These are phyloP conservation scores for Paramecium pentaurelia DNA, from an alignment of 73 alveolate genomes.

Conservation along the genomic window DNA sequence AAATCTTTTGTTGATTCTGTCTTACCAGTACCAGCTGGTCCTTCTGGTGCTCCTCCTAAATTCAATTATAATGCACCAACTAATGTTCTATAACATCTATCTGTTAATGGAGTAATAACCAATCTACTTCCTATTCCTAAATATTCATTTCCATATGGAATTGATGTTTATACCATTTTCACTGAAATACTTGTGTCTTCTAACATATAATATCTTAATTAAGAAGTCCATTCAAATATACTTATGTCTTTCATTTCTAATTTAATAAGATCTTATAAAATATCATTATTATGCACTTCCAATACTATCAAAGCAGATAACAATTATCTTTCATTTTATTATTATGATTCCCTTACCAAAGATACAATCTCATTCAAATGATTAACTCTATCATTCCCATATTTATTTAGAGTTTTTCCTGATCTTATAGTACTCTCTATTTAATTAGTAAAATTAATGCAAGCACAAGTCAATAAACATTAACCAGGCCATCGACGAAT, in stretches of 20 bases:
- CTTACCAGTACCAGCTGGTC: slow-evolving; percentile 99
- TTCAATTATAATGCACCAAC: slow-evolving; percentile 95
- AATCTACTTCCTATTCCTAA: slow-evolving; percentile 86
- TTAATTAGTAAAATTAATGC: slow-evolving; percentile 73
- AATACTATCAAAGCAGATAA: slow-evolving; percentile 94
- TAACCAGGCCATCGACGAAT: slow-evolving; percentile 64
- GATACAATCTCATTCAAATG: slow-evolving; percentile 87
- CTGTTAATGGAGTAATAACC: slow-evolving; percentile 97
- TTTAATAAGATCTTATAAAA: slow-evolving; percentile 64
- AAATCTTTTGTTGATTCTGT: slow-evolving; percentile 97
- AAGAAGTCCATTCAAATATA: slow-evolving; percentile 95
- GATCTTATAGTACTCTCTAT: slow-evolving; percentile 73
- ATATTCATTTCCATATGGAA: slow-evolving; percentile 89
- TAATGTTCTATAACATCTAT: slow-evolving; percentile 95
- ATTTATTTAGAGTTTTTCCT: slow-evolving; percentile 70
- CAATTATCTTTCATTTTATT: slow-evolving; percentile 85
- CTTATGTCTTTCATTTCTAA: slow-evolving; percentile 54
- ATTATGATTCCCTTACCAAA: slow-evolving; percentile 88
- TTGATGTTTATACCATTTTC: slow-evolving; percentile 79
- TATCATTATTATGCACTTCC: slow-evolving; percentile 97
- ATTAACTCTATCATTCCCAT: slow-evolving; percentile 54
- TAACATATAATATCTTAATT: slow-evolving; percentile 97
- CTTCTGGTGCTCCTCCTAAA: slow-evolving; percentile 98
- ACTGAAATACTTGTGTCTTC: slow-evolving; percentile 87
- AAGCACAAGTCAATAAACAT: slow-evolving; percentile 59